A percentile compares a stretch with the other conserved stretches of the same genome.
Conservation (phyloP, 768 basidiomycete genomes). For the Mycena vulgaris region DNA sequence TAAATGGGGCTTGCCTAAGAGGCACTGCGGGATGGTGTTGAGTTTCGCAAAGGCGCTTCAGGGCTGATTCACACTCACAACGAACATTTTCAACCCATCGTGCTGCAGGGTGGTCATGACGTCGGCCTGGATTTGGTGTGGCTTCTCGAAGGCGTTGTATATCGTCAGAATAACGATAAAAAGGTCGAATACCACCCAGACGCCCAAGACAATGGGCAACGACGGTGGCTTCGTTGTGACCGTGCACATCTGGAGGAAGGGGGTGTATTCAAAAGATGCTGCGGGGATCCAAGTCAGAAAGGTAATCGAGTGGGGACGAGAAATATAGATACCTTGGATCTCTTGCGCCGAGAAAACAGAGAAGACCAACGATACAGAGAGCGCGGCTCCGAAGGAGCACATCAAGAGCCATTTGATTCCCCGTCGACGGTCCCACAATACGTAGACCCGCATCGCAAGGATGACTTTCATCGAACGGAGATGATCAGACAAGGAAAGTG, state of each 20-base stretch:
- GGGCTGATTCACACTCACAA: neutral
- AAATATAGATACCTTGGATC: conserved; percentile 8
- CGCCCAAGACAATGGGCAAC: conserved; percentile 4
- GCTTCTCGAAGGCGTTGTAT: conserved; percentile 8
- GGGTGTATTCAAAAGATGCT: conserved; percentile 12
- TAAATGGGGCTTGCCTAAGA: neutral
- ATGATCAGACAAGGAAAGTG: neutral
- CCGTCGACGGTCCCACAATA: conserved; percentile 20
- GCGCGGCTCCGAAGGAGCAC: conserved; percentile 6
- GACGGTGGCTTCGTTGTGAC: conserved; percentile 12
- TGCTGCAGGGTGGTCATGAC: conserved; percentile 12
- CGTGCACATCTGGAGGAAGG: conserved; percentile 19
- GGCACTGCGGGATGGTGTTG: neutral
- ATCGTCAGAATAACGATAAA: conserved; percentile 6
- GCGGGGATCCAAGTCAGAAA: neutral
- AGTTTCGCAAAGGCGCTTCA: neutral
- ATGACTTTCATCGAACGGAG: neutral
- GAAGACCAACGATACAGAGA: conserved; percentile 5
- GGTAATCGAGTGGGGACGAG: neutral
- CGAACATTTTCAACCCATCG: conserved; percentile 19
- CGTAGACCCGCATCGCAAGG: conserved; percentile 21
- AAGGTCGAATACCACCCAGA: conserved; percentile 20
- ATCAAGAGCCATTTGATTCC: conserved; percentile 13
- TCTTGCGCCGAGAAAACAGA: neutral
- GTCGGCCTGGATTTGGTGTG: conserved; percentile 4